phyloP scores from a whole-genome alignment of 495 filamentous ascomycete species.

The Trichoderma gamsii region DNA sequence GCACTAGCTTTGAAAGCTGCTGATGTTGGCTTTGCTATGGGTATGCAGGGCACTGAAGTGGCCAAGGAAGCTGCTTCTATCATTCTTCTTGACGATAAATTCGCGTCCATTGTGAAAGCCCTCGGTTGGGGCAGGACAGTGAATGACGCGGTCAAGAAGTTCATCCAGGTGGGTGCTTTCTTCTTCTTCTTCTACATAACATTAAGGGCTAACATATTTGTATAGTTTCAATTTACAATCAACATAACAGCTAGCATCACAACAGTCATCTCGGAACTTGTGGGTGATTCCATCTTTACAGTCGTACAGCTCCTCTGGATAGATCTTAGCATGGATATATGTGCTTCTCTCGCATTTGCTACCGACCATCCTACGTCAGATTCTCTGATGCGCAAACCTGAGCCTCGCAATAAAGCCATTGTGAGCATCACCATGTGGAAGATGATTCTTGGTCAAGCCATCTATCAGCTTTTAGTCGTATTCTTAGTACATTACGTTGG shows the following conservation, averaged over 20 bases:
- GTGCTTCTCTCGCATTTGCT: constrained; percentile 85
- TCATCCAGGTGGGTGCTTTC: constrained; percentile 30
- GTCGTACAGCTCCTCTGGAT: constrained; percentile 88
- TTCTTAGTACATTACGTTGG: constrained; percentile 66
- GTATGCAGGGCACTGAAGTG: constrained; percentile 83
- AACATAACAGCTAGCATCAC: constrained; percentile 87
- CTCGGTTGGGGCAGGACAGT: constrained; percentile 84
- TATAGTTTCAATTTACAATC: constrained; percentile 87
- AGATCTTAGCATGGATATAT: constrained; percentile 93
- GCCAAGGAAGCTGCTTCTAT: constrained; percentile 93
- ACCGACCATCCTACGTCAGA: constrained; percentile 70
- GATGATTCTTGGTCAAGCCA: constrained; percentile 82
- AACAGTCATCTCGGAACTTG: constrained; percentile 56
- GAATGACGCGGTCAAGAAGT: constrained; percentile 87
- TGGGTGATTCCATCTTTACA: constrained; percentile 65
- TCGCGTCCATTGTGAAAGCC: constrained; percentile 82
- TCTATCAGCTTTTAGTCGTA: constrained; percentile 69
- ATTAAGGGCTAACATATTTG: not conserved
- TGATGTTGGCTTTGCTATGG: constrained; percentile 91
- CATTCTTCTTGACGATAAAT: constrained; percentile 91
- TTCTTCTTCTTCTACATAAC: not conserved
- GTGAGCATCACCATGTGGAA: constrained; percentile 87
- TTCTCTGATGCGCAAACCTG: constrained; percentile 68
- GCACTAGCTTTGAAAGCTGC: constrained; percentile 80
- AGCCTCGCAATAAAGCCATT: constrained; percentile 68